A percentile compares a stretch with the other conserved stretches of the same genome.
Conservation (phyloP, 75 land plant species). For the Picea glauca region DNA sequence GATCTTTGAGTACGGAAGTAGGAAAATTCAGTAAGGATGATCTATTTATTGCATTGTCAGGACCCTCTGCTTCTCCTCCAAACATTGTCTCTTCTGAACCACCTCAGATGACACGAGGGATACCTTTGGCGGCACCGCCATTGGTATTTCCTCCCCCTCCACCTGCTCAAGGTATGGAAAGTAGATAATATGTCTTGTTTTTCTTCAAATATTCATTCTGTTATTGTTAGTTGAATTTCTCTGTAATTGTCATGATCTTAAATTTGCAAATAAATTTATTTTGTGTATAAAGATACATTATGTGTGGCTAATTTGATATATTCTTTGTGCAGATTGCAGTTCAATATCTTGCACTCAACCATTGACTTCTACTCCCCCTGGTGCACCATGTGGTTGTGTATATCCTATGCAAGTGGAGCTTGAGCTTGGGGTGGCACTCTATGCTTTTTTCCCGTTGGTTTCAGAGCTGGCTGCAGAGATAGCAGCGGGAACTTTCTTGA, state of each 20-base stretch:
- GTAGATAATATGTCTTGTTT: not conserved
- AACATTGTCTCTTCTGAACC: constrained; percentile 1
- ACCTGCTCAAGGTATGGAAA: constrained; percentile 41
- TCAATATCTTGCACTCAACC: constrained; percentile 42
- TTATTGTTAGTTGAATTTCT: not conserved
- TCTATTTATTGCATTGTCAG: constrained; percentile 1
- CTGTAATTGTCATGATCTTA: not conserved
- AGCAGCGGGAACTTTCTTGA: constrained; percentile 44
- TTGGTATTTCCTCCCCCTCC: constrained; percentile 49
- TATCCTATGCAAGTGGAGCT: constrained; percentile 69
- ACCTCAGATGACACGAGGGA: not conserved
- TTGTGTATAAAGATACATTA: not conserved
- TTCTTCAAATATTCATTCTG: not conserved
- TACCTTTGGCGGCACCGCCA: constrained; percentile 14
- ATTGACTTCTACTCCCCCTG: constrained; percentile 54
- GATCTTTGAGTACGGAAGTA: not conserved
- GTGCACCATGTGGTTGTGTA: constrained; percentile 83
- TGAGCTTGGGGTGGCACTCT: constrained; percentile 49
- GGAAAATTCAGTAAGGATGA: not conserved
- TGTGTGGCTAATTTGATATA: not conserved
- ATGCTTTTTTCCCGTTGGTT: constrained; percentile 78
- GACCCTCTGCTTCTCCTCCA: not conserved
- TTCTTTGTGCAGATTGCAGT: constrained; percentile 47
- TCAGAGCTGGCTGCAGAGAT: constrained; percentile 76
- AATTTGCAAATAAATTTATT: not conserved